phyloP scores from a whole-genome alignment of 2,329 filamentous ascomycete species.

The Cucurbitaria berberidis region DNA sequence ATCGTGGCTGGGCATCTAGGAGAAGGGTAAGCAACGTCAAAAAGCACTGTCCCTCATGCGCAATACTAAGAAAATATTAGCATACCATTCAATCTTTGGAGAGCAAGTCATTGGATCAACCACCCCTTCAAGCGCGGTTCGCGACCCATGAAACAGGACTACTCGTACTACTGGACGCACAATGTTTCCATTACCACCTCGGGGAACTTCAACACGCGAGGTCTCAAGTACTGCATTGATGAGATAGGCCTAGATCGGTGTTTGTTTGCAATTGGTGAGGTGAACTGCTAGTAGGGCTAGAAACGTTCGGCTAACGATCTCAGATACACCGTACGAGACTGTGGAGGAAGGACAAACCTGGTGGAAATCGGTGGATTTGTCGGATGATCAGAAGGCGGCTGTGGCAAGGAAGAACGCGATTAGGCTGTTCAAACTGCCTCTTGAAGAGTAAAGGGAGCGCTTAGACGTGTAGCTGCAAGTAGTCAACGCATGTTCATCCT shows the following conservation, averaged over 20 bases:
- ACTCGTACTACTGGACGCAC: constrained; percentile 48
- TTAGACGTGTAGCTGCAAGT: background rate
- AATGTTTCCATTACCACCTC: constrained; percentile 54
- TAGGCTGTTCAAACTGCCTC: constrained; percentile 34
- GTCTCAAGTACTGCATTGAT: constrained; percentile 51
- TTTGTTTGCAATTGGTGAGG: constrained; percentile 48
- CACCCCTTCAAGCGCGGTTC: constrained; percentile 50
- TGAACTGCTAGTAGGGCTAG: background rate
- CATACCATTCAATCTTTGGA: constrained; percentile 53
- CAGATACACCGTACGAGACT: constrained; percentile 37
- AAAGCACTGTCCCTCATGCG: background rate
- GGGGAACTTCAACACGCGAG: constrained; percentile 51
- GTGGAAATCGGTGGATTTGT: constrained; percentile 37
- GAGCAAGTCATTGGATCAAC: constrained; percentile 53
- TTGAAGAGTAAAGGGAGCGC: constrained; percentile 17
- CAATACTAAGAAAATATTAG: constrained; percentile 25
- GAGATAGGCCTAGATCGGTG: constrained; percentile 50
- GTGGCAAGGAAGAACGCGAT: constrained; percentile 34
- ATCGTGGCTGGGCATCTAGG: constrained; percentile 54
- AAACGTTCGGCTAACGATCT: background rate
- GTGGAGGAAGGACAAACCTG: constrained; percentile 39
- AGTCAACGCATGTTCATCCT: background rate
- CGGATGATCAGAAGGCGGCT: constrained; percentile 33
- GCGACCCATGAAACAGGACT: constrained; percentile 49
- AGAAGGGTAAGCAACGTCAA: constrained; percentile 38